Conservation (phyloP, 306 rosid genomes). For the Dalbergia cochinchinensis region DNA sequence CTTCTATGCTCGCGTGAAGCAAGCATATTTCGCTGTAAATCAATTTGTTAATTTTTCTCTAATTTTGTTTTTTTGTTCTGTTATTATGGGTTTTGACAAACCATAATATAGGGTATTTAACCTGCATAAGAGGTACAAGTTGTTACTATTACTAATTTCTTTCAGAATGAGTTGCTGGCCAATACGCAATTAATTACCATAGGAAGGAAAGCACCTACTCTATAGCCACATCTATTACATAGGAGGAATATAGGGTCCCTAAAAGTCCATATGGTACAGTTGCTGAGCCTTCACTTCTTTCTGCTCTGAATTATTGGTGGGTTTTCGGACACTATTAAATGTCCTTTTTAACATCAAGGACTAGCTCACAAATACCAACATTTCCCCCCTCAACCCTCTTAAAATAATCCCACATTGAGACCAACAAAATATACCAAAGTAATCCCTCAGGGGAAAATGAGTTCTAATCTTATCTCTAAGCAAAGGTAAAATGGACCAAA, state of each 20-base stretch:
- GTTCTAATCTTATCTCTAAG: slow-evolving; percentile 34
- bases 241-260: slow-evolving; percentile 26
- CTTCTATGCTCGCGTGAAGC: not conserved
- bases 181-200: slow-evolving; percentile 35
- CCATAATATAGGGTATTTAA: not conserved
- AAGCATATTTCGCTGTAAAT: slow-evolving; percentile 1
- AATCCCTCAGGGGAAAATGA: slow-evolving; percentile 42
- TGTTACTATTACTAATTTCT: not conserved
- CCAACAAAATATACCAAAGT: slow-evolving; percentile 32
- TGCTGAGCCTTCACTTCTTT: not conserved
- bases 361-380: not conserved
- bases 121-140: not conserved
- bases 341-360: slow-evolving; percentile 16
- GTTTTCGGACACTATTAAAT: slow-evolving; percentile 11
- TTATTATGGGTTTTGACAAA: not conserved
- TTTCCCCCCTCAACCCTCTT: not conserved
- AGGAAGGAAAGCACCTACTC: slow-evolving; percentile 6
- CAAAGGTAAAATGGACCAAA: slow-evolving; percentile 29
- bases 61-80: not conserved
- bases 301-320: slow-evolving; percentile 1
- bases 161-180: slow-evolving; percentile 24
- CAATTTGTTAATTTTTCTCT: not conserved
- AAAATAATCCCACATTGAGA: slow-evolving; percentile 44
- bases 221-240: slow-evolving; percentile 4
- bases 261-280: slow-evolving; percentile 17